Base-by-base conservation (phyloP, 2,329 filamentous ascomycete species). In the Nigrospora osmanthi region DNA sequence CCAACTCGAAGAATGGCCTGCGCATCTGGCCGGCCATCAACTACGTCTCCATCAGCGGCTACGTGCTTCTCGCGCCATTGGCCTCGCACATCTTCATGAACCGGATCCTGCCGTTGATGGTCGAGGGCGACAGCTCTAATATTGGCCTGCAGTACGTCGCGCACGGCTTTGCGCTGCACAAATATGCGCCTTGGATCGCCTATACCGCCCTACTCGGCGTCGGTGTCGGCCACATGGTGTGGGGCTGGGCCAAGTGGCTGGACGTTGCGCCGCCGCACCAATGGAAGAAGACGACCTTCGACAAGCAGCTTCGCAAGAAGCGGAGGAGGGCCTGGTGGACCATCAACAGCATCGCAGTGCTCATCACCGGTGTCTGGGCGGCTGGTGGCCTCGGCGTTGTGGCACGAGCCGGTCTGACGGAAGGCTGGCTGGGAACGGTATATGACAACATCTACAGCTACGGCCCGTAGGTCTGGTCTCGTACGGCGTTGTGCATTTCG, bases 61-160 rank as follows among this genome's bases (percentile, higher is more conserved):
- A 89, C 60, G 65, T 73, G 0, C 71, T 94, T 15, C 61, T 79
- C 1, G 75, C 77, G 0, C 67, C 91, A 16, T 72, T 91, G 23
- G 70, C 75, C 1, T 80, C 80, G 6, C 91, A 97, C 63, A 76
- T 84, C 3, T 77, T 82, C 49, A 73, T 89, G 47, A 95, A 94
- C 62, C 80, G 91, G 32, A 66, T 80, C 3, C 70, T 94, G 23
- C 91, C 93, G 2, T 64, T 90, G 32, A 70, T 79, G 28, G 76
- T 89, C 38, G 87, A 94, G 44, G 90, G 90, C 7, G 89, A 90
- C 47, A 89, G 83, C 56, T 87, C 87, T n/a, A 84, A 91, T 44
- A 83, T 96, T 35, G 87, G 87, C 1, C 70, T 97, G 12, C 83
- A 80, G 12, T 97, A 87, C 61, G 83, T 96, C 9, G 80, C 83